These are phyloP conservation scores for Gloeopeniophorella convolvens DNA, from an alignment of 768 basidiomycete genomes.

Conservation along the genomic window DNA sequence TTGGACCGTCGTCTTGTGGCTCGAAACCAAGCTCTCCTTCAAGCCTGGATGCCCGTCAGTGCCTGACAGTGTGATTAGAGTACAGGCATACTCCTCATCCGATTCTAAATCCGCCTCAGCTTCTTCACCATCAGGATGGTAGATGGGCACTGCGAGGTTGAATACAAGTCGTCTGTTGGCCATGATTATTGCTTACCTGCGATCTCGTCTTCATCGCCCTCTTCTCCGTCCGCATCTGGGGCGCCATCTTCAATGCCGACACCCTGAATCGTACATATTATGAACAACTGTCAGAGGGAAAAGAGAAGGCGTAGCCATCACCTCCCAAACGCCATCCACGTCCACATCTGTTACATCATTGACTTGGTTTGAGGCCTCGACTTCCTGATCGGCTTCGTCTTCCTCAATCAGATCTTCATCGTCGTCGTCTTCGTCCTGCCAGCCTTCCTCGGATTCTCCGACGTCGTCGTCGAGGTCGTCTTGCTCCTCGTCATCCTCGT, in stretches of 20 bases:
- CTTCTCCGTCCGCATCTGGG: conserved; percentile 32
- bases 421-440: conserved; percentile 62
- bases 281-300: not conserved
- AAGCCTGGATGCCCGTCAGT: conserved; percentile 21
- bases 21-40: conserved; percentile 31
- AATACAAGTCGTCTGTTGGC: not conserved
- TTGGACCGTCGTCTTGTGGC: conserved; percentile 24
- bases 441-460: conserved; percentile 52
- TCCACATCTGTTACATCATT: conserved; percentile 36
- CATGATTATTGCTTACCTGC: conserved; percentile 36
- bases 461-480: conserved; percentile 57
- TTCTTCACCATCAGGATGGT: conserved; percentile 54
- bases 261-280: conserved; percentile 23
- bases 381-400: conserved; percentile 31
- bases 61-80: not conserved
- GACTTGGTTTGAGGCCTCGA: conserved; percentile 32
- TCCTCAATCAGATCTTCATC: conserved; percentile 50
- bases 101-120: conserved; percentile 56
- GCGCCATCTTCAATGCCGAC: conserved; percentile 31
- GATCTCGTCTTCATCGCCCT: conserved; percentile 46
- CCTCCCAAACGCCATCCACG: conserved; percentile 39
- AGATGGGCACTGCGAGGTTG: conserved; percentile 17
- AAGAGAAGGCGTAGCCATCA: not conserved
- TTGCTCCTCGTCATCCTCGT: conserved; percentile 60
- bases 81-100: conserved; percentile 51